Evolutionary conservation across 305 asterid genomes (phyloP), one percentile per base, ranked within the genome.

Genomic region (Solanum hybrid): DNA sequence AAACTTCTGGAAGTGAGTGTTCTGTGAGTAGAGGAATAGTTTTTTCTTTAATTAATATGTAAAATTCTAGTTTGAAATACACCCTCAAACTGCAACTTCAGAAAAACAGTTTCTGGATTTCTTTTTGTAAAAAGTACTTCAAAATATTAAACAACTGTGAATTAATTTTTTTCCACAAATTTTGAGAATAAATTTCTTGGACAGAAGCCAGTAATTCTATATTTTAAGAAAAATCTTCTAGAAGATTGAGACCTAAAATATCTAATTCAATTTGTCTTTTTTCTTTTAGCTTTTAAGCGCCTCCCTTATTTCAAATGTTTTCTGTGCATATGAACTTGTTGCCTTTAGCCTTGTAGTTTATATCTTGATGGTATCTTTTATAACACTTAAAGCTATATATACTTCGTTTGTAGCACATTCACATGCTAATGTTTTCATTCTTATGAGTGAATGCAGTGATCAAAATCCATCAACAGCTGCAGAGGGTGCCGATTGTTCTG

Each of bases 401-500:
- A 61, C 89, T 86, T 33, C 88, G 24, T 57, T 61, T 61, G 32
- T 61, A 61, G 51, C 88, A 57, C 22, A 17, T 86, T 85, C 41
- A 86, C 51, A 86, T 61, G 78, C 24, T 61, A 85, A 86, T 27
- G 5, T 33, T 86, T 85, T 61, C 79, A 32, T 61, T 61, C 57
- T 86, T 51, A 22, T 33, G 78, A 32, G 51, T 61, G 89, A 61
- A 75, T 92, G 76, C 97, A 96, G 99, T 93, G 90, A 92, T 89
- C 94, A 94, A 91, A 92, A 91, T 92, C 93, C 92, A 32, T 83
- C 87, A 90, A 91, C 90, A 75, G 85, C 94, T 87, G 93, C 90
- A 79, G 97, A 94, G 92, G 95, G 93, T 82, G 91, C 92, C 77
- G 95, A 95, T 83, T 91, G 91, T 93, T 91, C 93, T 57, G 96